phyloP scores from a whole-genome alignment of 441 rosid species.

The Pelargonium fulgidum region DNA sequence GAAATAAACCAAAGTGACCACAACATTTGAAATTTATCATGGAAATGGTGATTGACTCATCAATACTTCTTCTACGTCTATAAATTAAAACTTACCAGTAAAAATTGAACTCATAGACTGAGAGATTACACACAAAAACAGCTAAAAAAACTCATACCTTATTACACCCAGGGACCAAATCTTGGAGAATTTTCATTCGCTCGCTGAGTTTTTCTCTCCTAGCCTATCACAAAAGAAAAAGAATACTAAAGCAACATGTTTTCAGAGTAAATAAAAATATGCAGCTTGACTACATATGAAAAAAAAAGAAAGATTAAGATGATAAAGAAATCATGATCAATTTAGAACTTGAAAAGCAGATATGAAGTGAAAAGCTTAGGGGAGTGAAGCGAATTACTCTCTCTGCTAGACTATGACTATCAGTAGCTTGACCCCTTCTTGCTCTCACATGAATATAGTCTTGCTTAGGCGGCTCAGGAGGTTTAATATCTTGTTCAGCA shows the following conservation, averaged over 20 bases:
- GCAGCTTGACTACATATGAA: not conserved
- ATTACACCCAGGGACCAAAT: conserved; percentile 63
- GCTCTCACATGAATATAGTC: conserved; percentile 70
- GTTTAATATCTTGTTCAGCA: conserved; percentile 45
- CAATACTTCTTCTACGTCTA: too few species aligned
- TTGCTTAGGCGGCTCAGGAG: conserved; percentile 55
- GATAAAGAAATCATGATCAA: not conserved
- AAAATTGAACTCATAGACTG: not conserved
- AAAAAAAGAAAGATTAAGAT: not conserved
- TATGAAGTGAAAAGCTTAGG: conserved; percentile 11
- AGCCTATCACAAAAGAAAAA: conserved; percentile 34
- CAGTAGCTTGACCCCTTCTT: conserved; percentile 66
- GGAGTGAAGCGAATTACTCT: conserved; percentile 38
- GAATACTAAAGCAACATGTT: too few species aligned
- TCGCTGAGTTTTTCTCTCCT: conserved; percentile 68
- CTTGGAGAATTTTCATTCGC: conserved; percentile 70
- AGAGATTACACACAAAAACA: not conserved
- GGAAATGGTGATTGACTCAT: too few species aligned
- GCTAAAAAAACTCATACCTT: conserved; percentile 36
- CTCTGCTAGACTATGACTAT: conserved; percentile 60
- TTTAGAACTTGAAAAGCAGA: not conserved
- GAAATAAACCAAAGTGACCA: not conserved
- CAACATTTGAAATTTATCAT: too few species aligned
- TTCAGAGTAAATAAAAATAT: not conserved
- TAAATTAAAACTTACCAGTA: too few species aligned